Base-by-base conservation (phyloP, 306 rosid genomes). In the Benincasa hispida region DNA sequence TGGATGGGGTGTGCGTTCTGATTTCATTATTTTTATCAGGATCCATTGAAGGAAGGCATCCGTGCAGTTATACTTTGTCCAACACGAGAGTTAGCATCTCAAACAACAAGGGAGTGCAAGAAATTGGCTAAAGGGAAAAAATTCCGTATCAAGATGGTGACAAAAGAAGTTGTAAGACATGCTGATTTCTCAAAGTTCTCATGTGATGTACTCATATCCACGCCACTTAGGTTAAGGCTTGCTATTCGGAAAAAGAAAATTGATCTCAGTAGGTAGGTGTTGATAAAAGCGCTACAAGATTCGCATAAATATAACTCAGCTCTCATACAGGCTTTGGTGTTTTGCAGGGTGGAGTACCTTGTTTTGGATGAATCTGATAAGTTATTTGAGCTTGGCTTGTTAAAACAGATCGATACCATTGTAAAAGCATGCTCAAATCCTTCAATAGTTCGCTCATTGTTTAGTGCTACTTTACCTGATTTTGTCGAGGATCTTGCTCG, bases 281-380 rank as follows among this genome's bases (percentile, higher is more conserved):
- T 39, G 55, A 60, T 30, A 25, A 65, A 78, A 42, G 37, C 56
- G 30, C 34, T 70, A 37, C 81, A 54, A 19, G 47, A 57, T 66
- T 50, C 13, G 37, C 81, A 82, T 77, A 67, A 34, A 30, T 25
- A 47, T 75, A 76, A 72, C 47, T 82, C 27, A 67, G 78, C 83
- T 65, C 69, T 63, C 55, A 76, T 45, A 62, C 79, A 58, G 48
- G 39, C 56, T 78, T 79, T 80, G 69, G n/a, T 79, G 32, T 72
- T 42, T 25, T 80, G 87, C 92, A 94, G 99, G 83, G 96, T 94
- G 76, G 87, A 89, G 85, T 87, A 83, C 83, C 95, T 92, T 85
- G 99, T 94, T 32, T 79, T 94, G 79, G 99, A 94, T 85, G 99
- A 94, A 80, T 94, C 96, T 15, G 99, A 94, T 85, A 94, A 94